A percentile compares a stretch with the other conserved stretches of the same genome.
Conservation (phyloP, 1,284 basidiomycete genomes). For the Ceratobasidium papillatum region DNA sequence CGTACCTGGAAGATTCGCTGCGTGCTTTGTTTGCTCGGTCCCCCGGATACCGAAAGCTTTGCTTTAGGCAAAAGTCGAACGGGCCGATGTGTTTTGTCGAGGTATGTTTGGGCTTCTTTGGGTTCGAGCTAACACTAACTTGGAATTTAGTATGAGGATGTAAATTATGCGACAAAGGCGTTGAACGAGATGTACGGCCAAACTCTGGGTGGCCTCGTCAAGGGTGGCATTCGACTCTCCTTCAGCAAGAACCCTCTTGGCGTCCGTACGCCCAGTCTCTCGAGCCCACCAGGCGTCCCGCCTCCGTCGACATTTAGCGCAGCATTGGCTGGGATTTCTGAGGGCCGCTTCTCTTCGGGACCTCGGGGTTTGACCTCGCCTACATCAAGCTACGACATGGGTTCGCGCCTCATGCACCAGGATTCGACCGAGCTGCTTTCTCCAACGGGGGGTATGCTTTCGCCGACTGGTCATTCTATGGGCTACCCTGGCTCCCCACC, state of each 20-base stretch:
- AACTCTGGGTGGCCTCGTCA: constrained; percentile 87
- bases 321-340: constrained; percentile 42
- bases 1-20: constrained; percentile 85
- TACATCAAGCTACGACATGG: constrained; percentile 23
- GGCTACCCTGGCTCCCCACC: constrained; percentile 29
- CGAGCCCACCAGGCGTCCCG: constrained; percentile 36
- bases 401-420: constrained; percentile 31
- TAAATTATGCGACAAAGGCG: constrained; percentile 82
- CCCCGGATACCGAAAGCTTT: constrained; percentile 89
- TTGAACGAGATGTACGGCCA: constrained; percentile 92
- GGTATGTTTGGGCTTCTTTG: constrained; percentile 57
- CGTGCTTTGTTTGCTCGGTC: constrained; percentile 81
- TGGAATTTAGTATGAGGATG: constrained; percentile 82
- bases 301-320: constrained; percentile 39
- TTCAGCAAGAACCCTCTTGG: constrained; percentile 97
- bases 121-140: constrained; percentile 6
- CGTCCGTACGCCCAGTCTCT: constrained; percentile 44
- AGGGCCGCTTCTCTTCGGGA: constrained; percentile 22
- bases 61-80: constrained; percentile 94
- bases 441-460: constrained; percentile 34
- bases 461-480: constrained; percentile 28
- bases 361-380: constrained; percentile 11
- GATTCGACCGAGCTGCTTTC: constrained; percentile 30
- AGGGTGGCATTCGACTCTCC: constrained; percentile 93
- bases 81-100: constrained; percentile 98